Evolutionary conservation across 768 basidiomycete species (phyloP).

Genomic region (Phanerodontia chrysosporium): DNA sequence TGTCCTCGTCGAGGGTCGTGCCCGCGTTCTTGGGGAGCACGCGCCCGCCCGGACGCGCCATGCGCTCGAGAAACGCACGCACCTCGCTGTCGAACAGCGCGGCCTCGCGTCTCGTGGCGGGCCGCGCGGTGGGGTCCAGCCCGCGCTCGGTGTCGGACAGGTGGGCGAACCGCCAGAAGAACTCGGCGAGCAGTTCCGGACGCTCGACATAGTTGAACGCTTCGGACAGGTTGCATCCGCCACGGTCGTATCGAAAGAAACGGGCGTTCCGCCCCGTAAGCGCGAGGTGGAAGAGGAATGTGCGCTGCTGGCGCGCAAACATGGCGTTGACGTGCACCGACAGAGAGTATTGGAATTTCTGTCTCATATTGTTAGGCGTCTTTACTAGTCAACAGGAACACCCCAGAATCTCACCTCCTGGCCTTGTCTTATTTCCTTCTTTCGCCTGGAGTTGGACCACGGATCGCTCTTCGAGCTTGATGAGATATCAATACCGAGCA

Average conservation of each 20-base stretch:
- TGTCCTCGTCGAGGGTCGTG: not conserved
- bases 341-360: not conserved
- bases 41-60: not conserved
- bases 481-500: no score
- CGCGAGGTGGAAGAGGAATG: slow-evolving; percentile 27
- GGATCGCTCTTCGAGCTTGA: no score
- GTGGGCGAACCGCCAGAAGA: not conserved
- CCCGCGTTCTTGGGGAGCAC: not conserved
- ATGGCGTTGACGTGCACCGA: not conserved
- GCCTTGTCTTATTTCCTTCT: no score
- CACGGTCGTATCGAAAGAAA: not conserved
- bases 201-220: slow-evolving; percentile 6
- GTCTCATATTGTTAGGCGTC: no score
- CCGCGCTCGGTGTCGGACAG: not conserved
- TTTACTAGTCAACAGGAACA: no score
- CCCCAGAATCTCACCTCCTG: no score
- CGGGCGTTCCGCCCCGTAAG: slow-evolving; percentile 21
- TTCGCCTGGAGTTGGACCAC: no score
- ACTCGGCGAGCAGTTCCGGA: not conserved
- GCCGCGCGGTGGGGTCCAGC: not conserved
- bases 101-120: not conserved
- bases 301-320: slow-evolving; percentile 16
- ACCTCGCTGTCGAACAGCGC: not conserved
- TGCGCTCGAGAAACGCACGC: not conserved
- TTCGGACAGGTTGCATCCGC: not conserved